phyloP scores from a whole-genome alignment of 176 grass and related monocot species.

The bread wheat (Triticum aestivum) region IWGSC_CS_RefSeq_v2.1 NC_057802.1:58188062-58188561 shows the following conservation, averaged over 20 bases:
- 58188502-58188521: no score
- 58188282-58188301: background rate
- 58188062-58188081: no score
- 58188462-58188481: no score
- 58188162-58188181: background rate
- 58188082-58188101: no score
- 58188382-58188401: no score
- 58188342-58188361: background rate
- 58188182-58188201: background rate
- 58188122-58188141: background rate
- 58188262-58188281: conserved; percentile 2
- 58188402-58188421: no score
- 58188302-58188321: background rate
- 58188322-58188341: background rate
- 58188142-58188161: background rate
- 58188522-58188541: no score
- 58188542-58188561: no score
- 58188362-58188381: background rate
- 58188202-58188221: background rate
- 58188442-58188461: no score
- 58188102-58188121: no score
- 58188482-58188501: no score
- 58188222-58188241: background rate
- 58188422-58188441: no score
- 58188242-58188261: background rate